Conservation (phyloP, 108 stramenopile genomes). For the Skeletonema marinoi region DNA sequence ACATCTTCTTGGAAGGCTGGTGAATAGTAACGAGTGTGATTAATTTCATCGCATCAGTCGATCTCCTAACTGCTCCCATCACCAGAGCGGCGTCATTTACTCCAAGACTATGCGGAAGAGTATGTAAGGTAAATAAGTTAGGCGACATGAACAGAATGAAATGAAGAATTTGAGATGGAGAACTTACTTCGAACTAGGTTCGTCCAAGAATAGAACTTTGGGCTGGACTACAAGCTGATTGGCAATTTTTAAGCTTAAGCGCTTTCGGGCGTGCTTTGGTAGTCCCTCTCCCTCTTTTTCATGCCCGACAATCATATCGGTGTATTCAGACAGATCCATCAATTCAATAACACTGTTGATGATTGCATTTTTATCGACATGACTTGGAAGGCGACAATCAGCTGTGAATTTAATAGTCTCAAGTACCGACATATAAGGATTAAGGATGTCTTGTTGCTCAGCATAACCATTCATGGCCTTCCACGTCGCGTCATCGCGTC, state of each 20-base stretch:
- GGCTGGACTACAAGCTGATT: slow-evolving; percentile 32
- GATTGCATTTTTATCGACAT: slow-evolving; percentile 9
- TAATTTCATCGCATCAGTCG: slow-evolving; percentile 28
- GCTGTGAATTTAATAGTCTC: slow-evolving; percentile 46
- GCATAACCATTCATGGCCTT: slow-evolving; percentile 40
- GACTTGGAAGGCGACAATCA: slow-evolving; percentile 21
- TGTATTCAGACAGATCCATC: slow-evolving; percentile 26
- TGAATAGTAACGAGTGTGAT: slow-evolving; percentile 46
- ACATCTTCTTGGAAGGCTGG: slow-evolving; percentile 39
- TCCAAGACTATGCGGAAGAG: slow-evolving; percentile 16
- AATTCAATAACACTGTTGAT: slow-evolving; percentile 28
- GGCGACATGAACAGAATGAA: too few species aligned
- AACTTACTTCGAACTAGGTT: slow-evolving; percentile 18
- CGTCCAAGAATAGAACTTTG: slow-evolving; percentile 35
- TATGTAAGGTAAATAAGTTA: too few species aligned
- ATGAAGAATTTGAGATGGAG: too few species aligned
- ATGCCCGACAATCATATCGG: slow-evolving; percentile 23
- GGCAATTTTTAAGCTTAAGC: slow-evolving; percentile 43
- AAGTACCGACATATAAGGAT: slow-evolving; percentile 38
- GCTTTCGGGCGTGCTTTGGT: slow-evolving; percentile 45
- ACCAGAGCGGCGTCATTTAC: slow-evolving; percentile 37
- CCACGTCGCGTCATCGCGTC: slow-evolving; percentile 14
- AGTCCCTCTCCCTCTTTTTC: slow-evolving; percentile 41
- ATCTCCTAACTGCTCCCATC: slow-evolving; percentile 29
- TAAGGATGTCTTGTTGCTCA: slow-evolving; percentile 42